Conservation (phyloP, 2,329 filamentous ascomycete species). For the Mycosphaerella sp. region DNA sequence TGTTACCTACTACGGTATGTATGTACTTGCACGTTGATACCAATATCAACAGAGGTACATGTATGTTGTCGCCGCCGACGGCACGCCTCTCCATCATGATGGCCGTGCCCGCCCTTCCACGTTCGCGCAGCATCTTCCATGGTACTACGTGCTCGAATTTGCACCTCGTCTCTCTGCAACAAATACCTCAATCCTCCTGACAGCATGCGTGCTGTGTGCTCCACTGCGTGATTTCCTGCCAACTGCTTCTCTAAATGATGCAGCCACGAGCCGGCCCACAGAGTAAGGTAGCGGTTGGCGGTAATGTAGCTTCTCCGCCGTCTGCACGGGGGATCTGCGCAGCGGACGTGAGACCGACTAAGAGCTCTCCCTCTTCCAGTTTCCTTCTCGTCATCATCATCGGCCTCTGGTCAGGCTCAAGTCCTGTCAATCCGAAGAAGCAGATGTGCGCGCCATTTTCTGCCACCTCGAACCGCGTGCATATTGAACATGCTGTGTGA, state of each 20-base stretch:
- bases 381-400: too few relatives aligned
- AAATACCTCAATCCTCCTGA: too few relatives aligned
- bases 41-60: too few relatives aligned
- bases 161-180: too few relatives aligned
- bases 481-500: neutral
- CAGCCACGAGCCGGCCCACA: neutral
- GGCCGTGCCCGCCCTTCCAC: too few relatives aligned
- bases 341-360: neutral
- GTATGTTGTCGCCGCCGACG: too few relatives aligned
- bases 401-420: neutral
- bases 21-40: too few relatives aligned
- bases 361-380: neutral
- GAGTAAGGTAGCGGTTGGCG: neutral
- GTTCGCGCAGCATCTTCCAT: too few relatives aligned
- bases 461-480: neutral
- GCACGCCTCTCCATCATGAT: too few relatives aligned
- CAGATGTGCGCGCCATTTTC: constrained; percentile 1
- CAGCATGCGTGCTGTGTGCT: neutral
- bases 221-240: constrained; percentile 12
- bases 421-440: neutral
- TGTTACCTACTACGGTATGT: too few relatives aligned
- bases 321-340: constrained; percentile 5
- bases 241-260: neutral
- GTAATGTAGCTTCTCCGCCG: neutral
- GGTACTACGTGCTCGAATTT: too few relatives aligned